A percentile compares a stretch with the other conserved stretches of the same genome.
These are phyloP conservation scores for Aspergillus sclerotiicarbonarius DNA, from an alignment of 495 filamentous ascomycete genomes.

Conservation along the genomic window DNA sequence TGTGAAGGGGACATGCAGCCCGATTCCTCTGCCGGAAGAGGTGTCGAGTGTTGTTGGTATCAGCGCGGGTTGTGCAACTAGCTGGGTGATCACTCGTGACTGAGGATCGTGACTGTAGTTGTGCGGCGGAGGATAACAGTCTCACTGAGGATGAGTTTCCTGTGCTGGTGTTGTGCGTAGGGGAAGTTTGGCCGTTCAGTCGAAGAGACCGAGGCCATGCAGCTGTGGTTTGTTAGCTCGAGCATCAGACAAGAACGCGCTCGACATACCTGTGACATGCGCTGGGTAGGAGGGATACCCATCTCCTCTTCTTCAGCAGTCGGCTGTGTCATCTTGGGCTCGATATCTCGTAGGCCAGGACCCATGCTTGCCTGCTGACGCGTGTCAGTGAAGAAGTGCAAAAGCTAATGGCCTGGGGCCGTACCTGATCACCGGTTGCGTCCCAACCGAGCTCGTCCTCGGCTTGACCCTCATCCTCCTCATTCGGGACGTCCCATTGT, in stretches of 20 bases:
- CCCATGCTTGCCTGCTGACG: slow-evolving; percentile 27
- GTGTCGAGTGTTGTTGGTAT: slow-evolving; percentile 48
- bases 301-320: slow-evolving; percentile 31
- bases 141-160: not conserved
- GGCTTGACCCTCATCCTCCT: slow-evolving; percentile 59
- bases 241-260: not conserved
- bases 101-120: slow-evolving; percentile 15
- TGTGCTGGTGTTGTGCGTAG: not conserved
- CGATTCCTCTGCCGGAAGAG: slow-evolving; percentile 49
- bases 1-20: slow-evolving; percentile 62
- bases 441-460: slow-evolving; percentile 84
- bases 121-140: too few species aligned
- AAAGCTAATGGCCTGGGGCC: slow-evolving; percentile 6
- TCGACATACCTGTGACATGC: slow-evolving; percentile 46
- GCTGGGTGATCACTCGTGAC: slow-evolving; percentile 60
- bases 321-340: slow-evolving; percentile 8
- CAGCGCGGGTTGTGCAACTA: slow-evolving; percentile 86
- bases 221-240: slow-evolving; percentile 30
- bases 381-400: slow-evolving; percentile 18
- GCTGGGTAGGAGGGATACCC: slow-evolving; percentile 50
- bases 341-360: slow-evolving; percentile 20
- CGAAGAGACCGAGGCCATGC: slow-evolving; percentile 46
- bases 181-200: slow-evolving; percentile 23
- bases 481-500: slow-evolving; percentile 77
- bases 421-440: slow-evolving; percentile 56